Conservation (phyloP, 768 basidiomycete species). For the Russula emetica region DNA sequence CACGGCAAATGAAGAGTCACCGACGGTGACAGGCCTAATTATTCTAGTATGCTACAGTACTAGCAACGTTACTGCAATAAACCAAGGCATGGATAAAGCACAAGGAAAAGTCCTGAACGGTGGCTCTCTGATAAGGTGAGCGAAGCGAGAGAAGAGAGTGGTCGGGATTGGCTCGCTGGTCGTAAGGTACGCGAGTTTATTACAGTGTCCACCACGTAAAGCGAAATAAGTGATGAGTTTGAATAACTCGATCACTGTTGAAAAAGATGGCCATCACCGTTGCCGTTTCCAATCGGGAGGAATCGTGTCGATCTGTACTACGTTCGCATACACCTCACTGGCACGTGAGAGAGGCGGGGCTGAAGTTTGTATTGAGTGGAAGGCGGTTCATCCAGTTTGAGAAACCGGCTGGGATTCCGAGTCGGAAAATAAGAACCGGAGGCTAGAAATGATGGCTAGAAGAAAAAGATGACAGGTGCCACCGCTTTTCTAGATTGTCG, state of each 20-base stretch:
- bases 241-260: background rate
- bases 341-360: background rate
- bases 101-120: background rate
- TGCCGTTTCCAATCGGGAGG: conserved; percentile 16
- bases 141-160: conserved; percentile 8
- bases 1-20: background rate
- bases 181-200: conserved; percentile 8
- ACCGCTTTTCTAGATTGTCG: background rate
- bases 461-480: background rate
- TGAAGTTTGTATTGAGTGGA: background rate
- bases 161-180: background rate
- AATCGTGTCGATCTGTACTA: conserved; percentile 21
- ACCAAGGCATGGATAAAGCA: background rate
- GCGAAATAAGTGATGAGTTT: background rate
- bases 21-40: background rate
- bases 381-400: background rate
- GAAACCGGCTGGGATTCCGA: background rate
- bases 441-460: background rate
- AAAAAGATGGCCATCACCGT: background rate
- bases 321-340: background rate
- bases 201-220: background rate
- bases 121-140: background rate
- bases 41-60: background rate
- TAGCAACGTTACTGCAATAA: background rate
- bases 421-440: background rate